A percentile compares a stretch with the other conserved stretches of the same genome.
Conservation (phyloP, 2,329 filamentous ascomycete species). For the Diplocarpon mali region DNA sequence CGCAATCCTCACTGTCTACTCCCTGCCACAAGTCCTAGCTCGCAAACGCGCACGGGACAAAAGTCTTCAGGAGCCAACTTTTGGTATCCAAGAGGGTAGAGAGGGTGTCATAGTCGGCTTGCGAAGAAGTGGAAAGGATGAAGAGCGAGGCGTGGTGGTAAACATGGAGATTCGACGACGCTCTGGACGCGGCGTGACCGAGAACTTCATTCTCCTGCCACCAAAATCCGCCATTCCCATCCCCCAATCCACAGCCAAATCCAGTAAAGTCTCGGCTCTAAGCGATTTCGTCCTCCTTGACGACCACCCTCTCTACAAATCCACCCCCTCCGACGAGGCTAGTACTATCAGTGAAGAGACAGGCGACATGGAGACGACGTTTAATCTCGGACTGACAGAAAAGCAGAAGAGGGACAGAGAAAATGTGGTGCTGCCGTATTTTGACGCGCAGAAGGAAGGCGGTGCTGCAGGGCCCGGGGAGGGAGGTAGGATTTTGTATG, state of each 20-base stretch:
- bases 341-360: constrained; percentile 27
- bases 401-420: constrained; percentile 81
- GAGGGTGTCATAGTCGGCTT: constrained; percentile 63
- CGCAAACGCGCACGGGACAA: constrained; percentile 66
- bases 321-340: constrained; percentile 20
- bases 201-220: constrained; percentile 47
- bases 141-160: constrained; percentile 51
- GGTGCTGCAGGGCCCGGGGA: constrained; percentile 60
- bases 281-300: constrained; percentile 46
- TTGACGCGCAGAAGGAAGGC: constrained; percentile 80
- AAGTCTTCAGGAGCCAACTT: constrained; percentile 63
- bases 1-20: constrained; percentile 63
- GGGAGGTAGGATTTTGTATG: constrained; percentile 87
- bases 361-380: constrained; percentile 60
- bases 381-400: constrained; percentile 78
- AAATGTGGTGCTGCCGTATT: constrained; percentile 86
- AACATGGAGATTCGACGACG: constrained; percentile 80
- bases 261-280: constrained; percentile 1
- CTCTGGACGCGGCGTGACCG: constrained; percentile 30
- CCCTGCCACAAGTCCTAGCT: constrained; percentile 62
- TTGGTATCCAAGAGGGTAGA: constrained; percentile 64
- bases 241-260: constrained; percentile 6
- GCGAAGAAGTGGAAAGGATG: constrained; percentile 30
- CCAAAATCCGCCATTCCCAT: background rate
- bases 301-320: constrained; percentile 62